Conservation (phyloP, 345 rosid genomes). For the Reutealis trisperma region DNA sequence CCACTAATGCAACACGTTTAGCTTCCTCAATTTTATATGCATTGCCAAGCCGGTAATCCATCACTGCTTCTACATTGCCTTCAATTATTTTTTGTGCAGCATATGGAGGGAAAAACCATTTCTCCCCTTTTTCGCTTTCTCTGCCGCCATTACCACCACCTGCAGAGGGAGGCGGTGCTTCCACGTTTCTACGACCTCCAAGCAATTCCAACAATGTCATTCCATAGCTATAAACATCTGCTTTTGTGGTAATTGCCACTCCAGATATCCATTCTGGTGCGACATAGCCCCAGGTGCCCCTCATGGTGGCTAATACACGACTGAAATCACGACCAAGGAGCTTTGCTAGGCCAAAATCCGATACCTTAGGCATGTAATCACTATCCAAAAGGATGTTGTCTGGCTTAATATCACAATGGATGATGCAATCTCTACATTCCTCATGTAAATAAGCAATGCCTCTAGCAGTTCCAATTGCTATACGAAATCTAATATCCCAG, state of each 20-base stretch:
- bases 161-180: slow-evolving; percentile 27
- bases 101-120: slow-evolving; percentile 93
- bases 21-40: slow-evolving; percentile 22
- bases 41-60: slow-evolving; percentile 24
- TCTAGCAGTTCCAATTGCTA: slow-evolving; percentile 31
- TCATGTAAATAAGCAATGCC: slow-evolving; percentile 35
- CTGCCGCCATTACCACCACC: slow-evolving; percentile 29
- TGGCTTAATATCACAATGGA: slow-evolving; percentile 39
- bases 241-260: slow-evolving; percentile 34
- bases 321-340: slow-evolving; percentile 33
- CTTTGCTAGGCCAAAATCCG: slow-evolving; percentile 34
- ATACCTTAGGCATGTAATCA: slow-evolving; percentile 28
- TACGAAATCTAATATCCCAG: slow-evolving; percentile 31
- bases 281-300: slow-evolving; percentile 36
- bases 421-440: slow-evolving; percentile 34
- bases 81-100: slow-evolving; percentile 73
- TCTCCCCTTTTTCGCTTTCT: slow-evolving; percentile 38
- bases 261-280: slow-evolving; percentile 42
- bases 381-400: slow-evolving; percentile 34
- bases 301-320: slow-evolving; percentile 30
- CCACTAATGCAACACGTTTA: slow-evolving; percentile 22
- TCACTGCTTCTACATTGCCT: slow-evolving; percentile 24
- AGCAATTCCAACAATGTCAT: slow-evolving; percentile 35
- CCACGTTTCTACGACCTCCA: slow-evolving; percentile 31
- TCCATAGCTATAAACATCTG: slow-evolving; percentile 37